phyloP scores from a whole-genome alignment of 75 land plant genomes.

The Picea glauca region DNA sequence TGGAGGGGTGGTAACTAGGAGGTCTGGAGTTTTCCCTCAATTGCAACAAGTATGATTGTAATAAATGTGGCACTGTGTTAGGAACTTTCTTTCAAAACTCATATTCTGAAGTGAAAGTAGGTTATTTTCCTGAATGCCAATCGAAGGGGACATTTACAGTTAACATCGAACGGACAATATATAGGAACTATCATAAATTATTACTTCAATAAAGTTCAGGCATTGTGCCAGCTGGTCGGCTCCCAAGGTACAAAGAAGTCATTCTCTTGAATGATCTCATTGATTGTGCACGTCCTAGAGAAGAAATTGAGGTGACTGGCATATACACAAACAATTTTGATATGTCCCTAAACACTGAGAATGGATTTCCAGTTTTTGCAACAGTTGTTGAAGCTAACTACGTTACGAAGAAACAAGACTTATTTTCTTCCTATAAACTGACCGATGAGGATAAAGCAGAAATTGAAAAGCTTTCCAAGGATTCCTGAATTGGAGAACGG shows the following conservation, averaged over 20 bases:
- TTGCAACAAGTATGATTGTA: slow-evolving; percentile 92
- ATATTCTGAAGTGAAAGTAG: slow-evolving; percentile 92
- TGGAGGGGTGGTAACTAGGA: slow-evolving; percentile 94
- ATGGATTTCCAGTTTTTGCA: slow-evolving; percentile 36
- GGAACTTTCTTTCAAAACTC: slow-evolving; percentile 95
- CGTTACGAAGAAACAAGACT: slow-evolving; percentile 86
- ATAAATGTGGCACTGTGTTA: slow-evolving; percentile 76
- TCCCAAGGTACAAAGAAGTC: slow-evolving; percentile 32
- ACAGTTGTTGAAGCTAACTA: slow-evolving; percentile 54
- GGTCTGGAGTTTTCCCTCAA: slow-evolving; percentile 92
- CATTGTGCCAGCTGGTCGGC: slow-evolving; percentile 30
- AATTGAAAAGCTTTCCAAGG: slow-evolving; percentile 22
- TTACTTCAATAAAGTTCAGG: slow-evolving; percentile 39
- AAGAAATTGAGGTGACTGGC: slow-evolving; percentile 38
- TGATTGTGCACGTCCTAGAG: slow-evolving; percentile 16
- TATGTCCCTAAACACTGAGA: background rate
- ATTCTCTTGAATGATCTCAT: slow-evolving; percentile 35
- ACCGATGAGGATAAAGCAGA: too few species aligned
- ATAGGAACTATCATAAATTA: slow-evolving; percentile 34
- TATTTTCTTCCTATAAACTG: slow-evolving; percentile 52
- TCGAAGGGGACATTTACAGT: slow-evolving; percentile 92
- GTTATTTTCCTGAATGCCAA: slow-evolving; percentile 97
- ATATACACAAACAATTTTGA: slow-evolving; percentile 10
- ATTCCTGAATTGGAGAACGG: slow-evolving; percentile 32
- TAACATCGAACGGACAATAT: background rate